Evolutionary conservation across 306 rosid species (phyloP).

Genomic region (Biancaea sappan): DNA sequence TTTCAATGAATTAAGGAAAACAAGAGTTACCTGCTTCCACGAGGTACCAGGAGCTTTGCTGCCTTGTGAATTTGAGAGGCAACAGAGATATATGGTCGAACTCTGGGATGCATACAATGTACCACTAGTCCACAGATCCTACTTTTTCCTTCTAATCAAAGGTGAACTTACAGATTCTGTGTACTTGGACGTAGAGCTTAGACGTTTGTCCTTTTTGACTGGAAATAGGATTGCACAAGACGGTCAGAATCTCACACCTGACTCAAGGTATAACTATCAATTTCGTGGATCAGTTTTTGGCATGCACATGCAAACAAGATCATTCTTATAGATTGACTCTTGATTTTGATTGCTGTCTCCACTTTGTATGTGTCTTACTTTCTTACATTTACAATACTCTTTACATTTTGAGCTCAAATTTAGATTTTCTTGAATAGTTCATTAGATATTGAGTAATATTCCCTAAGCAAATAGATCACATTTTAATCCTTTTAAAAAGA

Average conservation of each 20-base stretch:
- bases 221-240: slow-evolving; percentile 34
- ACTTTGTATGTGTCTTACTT: slow-evolving; percentile 12
- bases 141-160: slow-evolving; percentile 79
- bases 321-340: slow-evolving; percentile 7
- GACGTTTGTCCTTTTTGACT: slow-evolving; percentile 67
- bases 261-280: slow-evolving; percentile 60
- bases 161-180: slow-evolving; percentile 78
- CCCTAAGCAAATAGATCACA: neutral
- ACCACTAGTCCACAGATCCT: slow-evolving; percentile 82
- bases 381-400: neutral
- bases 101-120: slow-evolving; percentile 84
- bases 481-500: neutral
- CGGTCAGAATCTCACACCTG: slow-evolving; percentile 47
- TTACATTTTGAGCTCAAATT: slow-evolving; percentile 16
- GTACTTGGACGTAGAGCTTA: slow-evolving; percentile 79
- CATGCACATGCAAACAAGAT: slow-evolving; percentile 8
- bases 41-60: slow-evolving; percentile 24
- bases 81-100: slow-evolving; percentile 61
- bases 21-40: slow-evolving; percentile 31
- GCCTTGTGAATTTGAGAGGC: slow-evolving; percentile 58
- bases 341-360: neutral
- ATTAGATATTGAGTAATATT: neutral
- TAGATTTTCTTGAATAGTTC: neutral
- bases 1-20: slow-evolving; percentile 31
- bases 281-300: slow-evolving; percentile 6